A percentile compares a stretch with the other conserved stretches of the same genome.
Evolutionary conservation across 306 rosid genomes (phyloP).

Genomic region (Vigna angularis): DNA sequence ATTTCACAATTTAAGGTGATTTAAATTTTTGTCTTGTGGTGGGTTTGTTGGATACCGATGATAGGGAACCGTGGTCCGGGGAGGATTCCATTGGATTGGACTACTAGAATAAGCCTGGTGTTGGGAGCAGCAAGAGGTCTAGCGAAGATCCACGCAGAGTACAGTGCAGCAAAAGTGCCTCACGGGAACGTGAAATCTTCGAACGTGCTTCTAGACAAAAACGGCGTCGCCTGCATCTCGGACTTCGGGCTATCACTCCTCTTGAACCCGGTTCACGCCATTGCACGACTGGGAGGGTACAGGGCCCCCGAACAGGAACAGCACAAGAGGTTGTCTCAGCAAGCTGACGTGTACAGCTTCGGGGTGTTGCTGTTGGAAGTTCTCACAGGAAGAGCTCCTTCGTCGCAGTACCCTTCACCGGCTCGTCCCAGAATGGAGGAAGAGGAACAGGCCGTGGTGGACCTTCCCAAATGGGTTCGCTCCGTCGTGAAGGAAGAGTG

Average conservation of each 20-base stretch:
- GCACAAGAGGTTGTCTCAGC: conserved; percentile 77
- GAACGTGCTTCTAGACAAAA: conserved; percentile 91
- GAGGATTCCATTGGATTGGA: conserved; percentile 97
- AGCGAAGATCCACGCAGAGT: conserved; percentile 80
- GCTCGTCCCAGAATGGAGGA: conserved; percentile 53
- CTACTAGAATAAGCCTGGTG: conserved; percentile 91
- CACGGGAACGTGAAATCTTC: conserved; percentile 95
- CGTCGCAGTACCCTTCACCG: conserved; percentile 72
- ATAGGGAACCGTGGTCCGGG: conserved; percentile 96
- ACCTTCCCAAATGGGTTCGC: conserved; percentile 92
- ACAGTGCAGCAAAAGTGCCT: conserved; percentile 72
- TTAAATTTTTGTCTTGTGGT: neutral
- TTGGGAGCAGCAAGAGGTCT: conserved; percentile 94
- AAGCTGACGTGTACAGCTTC: conserved; percentile 86
- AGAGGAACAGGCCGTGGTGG: conserved; percentile 61
- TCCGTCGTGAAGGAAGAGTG: conserved; percentile 97
- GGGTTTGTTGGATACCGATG: neutral
- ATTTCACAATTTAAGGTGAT: neutral
- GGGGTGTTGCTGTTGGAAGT: conserved; percentile 89
- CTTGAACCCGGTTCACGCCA: conserved; percentile 89
- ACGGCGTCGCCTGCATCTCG: conserved; percentile 90
- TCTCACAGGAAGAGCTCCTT: conserved; percentile 86
- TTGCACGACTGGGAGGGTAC: conserved; percentile 93
- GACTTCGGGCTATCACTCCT: conserved; percentile 88
- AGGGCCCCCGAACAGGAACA: conserved; percentile 90